Percentiles rank a stretch among this genome's conserved stretches.
These are phyloP conservation scores for Entomortierella beljakovae DNA, from an alignment of 192 early-diverging fungal genomes.

Conservation along the genomic window DNA sequence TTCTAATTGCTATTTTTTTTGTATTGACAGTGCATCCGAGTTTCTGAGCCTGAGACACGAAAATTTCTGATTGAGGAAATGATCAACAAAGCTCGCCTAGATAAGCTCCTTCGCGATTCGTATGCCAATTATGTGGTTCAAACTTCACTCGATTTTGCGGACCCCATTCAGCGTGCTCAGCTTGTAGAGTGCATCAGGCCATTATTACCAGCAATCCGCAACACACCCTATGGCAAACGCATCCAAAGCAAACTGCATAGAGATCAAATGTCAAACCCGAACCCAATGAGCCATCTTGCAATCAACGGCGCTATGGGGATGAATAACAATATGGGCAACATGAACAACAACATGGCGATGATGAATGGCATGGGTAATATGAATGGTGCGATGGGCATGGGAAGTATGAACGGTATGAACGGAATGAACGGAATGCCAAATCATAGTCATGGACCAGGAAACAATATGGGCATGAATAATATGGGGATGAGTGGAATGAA, in stretches of 20 bases:
- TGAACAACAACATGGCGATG: conserved; percentile 35
- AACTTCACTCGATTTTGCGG: conserved; percentile 86
- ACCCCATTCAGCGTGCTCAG: conserved; percentile 73
- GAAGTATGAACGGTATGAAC: conserved; percentile 12
- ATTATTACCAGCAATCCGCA: conserved; percentile 83
- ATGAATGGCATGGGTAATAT: conserved; percentile 41
- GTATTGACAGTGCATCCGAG: conserved; percentile 82
- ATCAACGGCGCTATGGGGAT: conserved; percentile 37
- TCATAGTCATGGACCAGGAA: conserved; percentile 8
- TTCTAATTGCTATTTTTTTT: background rate
- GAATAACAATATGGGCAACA: conserved; percentile 38
- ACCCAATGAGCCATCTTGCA: conserved; percentile 31
- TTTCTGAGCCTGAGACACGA: conserved; percentile 78
- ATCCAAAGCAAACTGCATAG: conserved; percentile 84
- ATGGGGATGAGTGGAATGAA: conserved; percentile 22
- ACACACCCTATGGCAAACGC: conserved; percentile 91
- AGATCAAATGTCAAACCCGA: conserved; percentile 59
- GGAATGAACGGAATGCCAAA: conserved; percentile 32
- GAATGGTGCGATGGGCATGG: conserved; percentile 32
- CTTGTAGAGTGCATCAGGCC: conserved; percentile 86
- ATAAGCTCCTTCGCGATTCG: conserved; percentile 85
- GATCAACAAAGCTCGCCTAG: conserved; percentile 77
- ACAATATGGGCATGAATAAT: conserved; percentile 14
- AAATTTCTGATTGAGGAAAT: conserved; percentile 78
- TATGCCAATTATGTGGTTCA: conserved; percentile 95